Evolutionary conservation across 371 early-diverging fungal genomes (phyloP).

Genomic region (Rhizomucor pusillus): DNA sequence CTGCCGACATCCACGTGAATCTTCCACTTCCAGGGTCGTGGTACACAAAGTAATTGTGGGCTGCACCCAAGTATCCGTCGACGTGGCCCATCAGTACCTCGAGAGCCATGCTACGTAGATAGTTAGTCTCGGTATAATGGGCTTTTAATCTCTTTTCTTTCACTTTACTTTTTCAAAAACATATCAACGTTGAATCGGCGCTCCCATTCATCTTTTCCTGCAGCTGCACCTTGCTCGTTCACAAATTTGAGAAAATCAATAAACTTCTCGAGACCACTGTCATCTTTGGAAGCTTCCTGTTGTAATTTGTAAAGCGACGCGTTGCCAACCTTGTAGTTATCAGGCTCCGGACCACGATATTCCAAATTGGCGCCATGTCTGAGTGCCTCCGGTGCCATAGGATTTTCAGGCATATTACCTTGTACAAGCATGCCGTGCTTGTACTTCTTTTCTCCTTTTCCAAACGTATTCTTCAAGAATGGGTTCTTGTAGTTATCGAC

Average conservation of each 20-base stretch:
- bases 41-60: constrained; percentile 40
- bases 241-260: constrained; percentile 40
- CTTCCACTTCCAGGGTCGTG: constrained; percentile 16
- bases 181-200: constrained; percentile 35
- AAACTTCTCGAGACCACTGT: constrained; percentile 21
- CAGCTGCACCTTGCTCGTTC: constrained; percentile 20
- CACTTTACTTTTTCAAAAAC: constrained; percentile 41
- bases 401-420: constrained; percentile 34
- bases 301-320: constrained; percentile 19
- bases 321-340: constrained; percentile 12
- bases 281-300: constrained; percentile 17
- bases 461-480: constrained; percentile 24
- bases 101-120: constrained; percentile 18
- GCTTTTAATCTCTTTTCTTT: too few relatives aligned
- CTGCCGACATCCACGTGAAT: constrained; percentile 32
- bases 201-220: constrained; percentile 5
- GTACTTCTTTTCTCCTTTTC: constrained; percentile 4
- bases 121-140: too few relatives aligned
- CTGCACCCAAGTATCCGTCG: constrained; percentile 37
- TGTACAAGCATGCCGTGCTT: constrained; percentile 25
- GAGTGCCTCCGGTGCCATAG: constrained; percentile 15
- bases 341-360: constrained; percentile 14
- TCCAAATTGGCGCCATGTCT: constrained; percentile 29
- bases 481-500: constrained; percentile 41
- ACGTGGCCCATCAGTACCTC: constrained; percentile 34